Evolutionary conservation across 805 yeast species (phyloP), one percentile per base, ranked within the genome.

Genomic region (Metschnikowia corniflorae): DNA sequence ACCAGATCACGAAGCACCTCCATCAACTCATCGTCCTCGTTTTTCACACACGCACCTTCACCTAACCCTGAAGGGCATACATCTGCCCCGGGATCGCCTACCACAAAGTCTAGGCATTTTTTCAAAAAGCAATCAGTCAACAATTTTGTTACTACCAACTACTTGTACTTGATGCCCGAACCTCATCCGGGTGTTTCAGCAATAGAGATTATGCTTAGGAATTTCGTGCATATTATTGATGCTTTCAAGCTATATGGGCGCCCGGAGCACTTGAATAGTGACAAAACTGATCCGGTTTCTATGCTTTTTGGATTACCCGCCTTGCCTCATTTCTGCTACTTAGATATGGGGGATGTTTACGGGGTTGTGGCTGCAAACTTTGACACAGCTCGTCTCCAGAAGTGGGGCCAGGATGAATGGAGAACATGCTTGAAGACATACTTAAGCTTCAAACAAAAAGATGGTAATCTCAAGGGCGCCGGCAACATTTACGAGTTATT

Each of bases 281-380:
- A 84, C 57, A 86, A 85, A 58, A 54, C 67, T 2, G 84, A 86
- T 47, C 55, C 71, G 29, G 61, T 72, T 22, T 82, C 91, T 12
- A 63, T 86, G 53, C 68, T 86, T 22, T 84, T 82, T 63, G 91
- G 82, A 0, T 65, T 84, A 42, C 94, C 94, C 5, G 75, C 79
- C 16, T 67, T 85, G 50, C 94, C 94, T 3, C 78, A 73, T 40
- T 76, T 78, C 21, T 75, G 78, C 48, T 80, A 80, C 43, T 51
- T 84, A 43, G 51, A 67, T 3, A 43, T 44, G 12, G 54, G 47
- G 1, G 63, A 58, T 14, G 58, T 63, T 1, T 44, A 40, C 16
- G 43, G 42, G 8, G 39, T 54, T 6, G 54, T 55, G 5, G 51
- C 43, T 1, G 36, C 41, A 20, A 47, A 50, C 37, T 43, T 54